Evolutionary conservation across 345 rosid genomes (phyloP), one percentile per base, ranked within the genome.

Genomic region (Brassica napus): DNA sequence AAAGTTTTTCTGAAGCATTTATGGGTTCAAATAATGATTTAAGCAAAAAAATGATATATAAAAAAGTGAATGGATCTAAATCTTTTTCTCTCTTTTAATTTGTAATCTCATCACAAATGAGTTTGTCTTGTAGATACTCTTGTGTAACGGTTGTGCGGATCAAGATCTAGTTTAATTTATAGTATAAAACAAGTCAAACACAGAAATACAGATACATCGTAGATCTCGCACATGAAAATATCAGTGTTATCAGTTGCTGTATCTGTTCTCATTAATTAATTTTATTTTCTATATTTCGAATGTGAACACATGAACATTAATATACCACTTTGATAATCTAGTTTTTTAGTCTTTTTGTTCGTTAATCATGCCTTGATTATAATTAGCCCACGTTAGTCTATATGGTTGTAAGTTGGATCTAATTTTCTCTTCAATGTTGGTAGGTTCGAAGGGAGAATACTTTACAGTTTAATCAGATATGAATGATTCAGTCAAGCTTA

Each of bases 371-470:
- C 31, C 47, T 18, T 70, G 4, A 42, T 42, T 4, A 42, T 42
- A 10, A 55, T 3, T 70, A 70, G 18, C 16, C 63, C 18, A 60
- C 7, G 14, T 18, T 70, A 57, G 11, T 55, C 31, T 55, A 6
- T 16, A 70, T 70, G 74, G 74, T 70, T 70, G 49, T 32, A 54
- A 32, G 74, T 70, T 55, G 64, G 49, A 55, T 18, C 42, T 55
- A n/a, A 18, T 70, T 69, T 52, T 57, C 63, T 55, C 73, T 70
- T 55, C 64, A 70, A 55, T 55, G 74, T 32, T 5, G 31, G 74
- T 70, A 70, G 74, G 63, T 69, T 52, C 8, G 63, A 31, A 30
- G 39, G 44, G 28, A 44, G 37, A 14, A 68, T 23, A 42, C 23
- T 49, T 68, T 26, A 24, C 24, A 6, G 11, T 24, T 44, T 68